Evolutionary conservation across 768 basidiomycete species (phyloP), one percentile per base, ranked within the genome.

Genomic region (Rossbeevera mucosa): DNA sequence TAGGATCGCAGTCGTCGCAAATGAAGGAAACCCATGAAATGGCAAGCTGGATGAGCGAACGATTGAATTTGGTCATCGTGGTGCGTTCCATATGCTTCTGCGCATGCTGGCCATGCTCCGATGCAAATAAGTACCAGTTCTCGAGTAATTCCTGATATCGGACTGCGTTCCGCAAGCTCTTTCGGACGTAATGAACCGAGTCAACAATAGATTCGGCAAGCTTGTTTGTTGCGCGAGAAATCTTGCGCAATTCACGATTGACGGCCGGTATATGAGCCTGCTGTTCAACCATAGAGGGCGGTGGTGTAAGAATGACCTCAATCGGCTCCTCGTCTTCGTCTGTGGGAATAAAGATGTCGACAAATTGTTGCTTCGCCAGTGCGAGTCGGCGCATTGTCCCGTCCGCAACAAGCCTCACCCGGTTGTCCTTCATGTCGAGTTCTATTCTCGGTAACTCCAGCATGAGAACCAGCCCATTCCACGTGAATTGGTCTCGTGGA

Each of bases 1-100:
- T 88, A 7, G 94, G 93, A 60, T 96, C 91, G 72, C 96, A 99
- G 61, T 94, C 91, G 64, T 97, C 94, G 72, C 93, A 96, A 57
- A 98, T 95, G 76, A 99, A 98, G 41, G 93, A 87, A 29, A 98
- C 91, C 95, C 95, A 99, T 12, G 91, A 88, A 60, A 98, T 97
- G 9, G 94, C 92, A 48, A 98, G 80, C 54, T 84, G 86, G 69
- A 94, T 87, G 29, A 97, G 76, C 4, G 88, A 77, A 7, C 87
- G 81, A 64, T 89, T 88, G 71, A 96, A 95, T 58, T 87, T 85
- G 59, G 79, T 73, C 48, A 86, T 67, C 0, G 82, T 76, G 0
- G 80, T 64, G 14, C 79, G 80, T 59, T 95, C 93, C 85, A 96
- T 90, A 66, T 89, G 84, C 58, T 86, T 83, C 61, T 92, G 86